Percentiles rank a stretch among this genome's conserved stretches.
These are phyloP conservation scores for Termitomyces sp. DNA, from an alignment of 768 basidiomycete species.

Conservation along the genomic window DNA sequence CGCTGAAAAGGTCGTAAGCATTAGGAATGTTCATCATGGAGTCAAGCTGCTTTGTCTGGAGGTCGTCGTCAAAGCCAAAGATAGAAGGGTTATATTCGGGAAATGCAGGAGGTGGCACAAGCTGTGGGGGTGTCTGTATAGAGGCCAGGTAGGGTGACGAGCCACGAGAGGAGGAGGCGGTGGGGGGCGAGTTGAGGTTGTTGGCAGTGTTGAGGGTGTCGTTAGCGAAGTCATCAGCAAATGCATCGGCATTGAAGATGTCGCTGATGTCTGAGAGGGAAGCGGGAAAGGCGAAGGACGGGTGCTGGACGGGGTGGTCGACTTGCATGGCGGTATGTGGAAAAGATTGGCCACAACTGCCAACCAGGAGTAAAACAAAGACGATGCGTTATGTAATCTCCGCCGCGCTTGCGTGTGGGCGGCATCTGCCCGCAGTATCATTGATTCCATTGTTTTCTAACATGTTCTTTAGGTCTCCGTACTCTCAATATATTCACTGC, in stretches of 20 bases:
- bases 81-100: constrained; percentile 33
- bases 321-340: constrained; percentile 28
- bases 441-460: constrained; percentile 6
- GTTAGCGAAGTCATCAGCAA: constrained; percentile 25
- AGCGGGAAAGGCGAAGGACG: constrained; percentile 17
- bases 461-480: neutral
- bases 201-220: constrained; percentile 7
- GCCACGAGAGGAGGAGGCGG: constrained; percentile 33
- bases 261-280: constrained; percentile 44
- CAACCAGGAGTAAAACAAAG: constrained; percentile 8
- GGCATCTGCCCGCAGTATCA: neutral
- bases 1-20: constrained; percentile 35
- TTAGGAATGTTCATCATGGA: constrained; percentile 19
- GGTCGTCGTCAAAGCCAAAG: constrained; percentile 42
- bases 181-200: constrained; percentile 27
- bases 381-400: constrained; percentile 7
- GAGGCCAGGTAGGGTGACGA: constrained; percentile 32
- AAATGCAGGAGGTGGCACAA: constrained; percentile 25
- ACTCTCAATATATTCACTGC: neutral
- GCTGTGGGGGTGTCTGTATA: constrained; percentile 44
- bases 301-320: constrained; percentile 28
- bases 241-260: constrained; percentile 62
- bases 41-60: constrained; percentile 29
- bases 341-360: constrained; percentile 2
- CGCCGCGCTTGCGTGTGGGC: constrained; percentile 12